Conservation (phyloP, 2,329 filamentous ascomycete species). For the Thielaviopsis punctulata region DNA sequence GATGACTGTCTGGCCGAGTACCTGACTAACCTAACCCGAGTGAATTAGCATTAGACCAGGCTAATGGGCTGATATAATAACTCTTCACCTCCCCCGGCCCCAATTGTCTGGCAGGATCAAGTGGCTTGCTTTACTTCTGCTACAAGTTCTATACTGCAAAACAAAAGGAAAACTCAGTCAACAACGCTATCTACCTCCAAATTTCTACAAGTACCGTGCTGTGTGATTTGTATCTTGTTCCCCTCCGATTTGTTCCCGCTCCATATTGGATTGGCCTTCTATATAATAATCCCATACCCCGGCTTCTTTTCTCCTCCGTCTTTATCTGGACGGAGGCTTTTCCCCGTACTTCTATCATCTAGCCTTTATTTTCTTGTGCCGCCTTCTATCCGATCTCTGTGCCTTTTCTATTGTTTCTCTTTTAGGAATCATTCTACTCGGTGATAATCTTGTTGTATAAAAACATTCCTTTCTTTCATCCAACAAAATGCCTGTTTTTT, state of each 20-base stretch:
- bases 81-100: background rate
- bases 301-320: background rate
- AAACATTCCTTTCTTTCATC: background rate
- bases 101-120: background rate
- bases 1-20: too few species aligned
- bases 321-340: background rate
- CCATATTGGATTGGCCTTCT: background rate
- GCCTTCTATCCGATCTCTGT: background rate
- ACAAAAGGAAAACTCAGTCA: background rate
- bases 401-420: background rate
- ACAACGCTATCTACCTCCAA: background rate
- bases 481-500: constrained; percentile 23
- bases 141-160: background rate
- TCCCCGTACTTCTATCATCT: background rate
- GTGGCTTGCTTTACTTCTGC: background rate
- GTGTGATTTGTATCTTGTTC: background rate
- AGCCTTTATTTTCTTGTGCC: background rate
- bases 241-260: too few species aligned
- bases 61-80: background rate
- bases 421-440: background rate
- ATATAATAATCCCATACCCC: background rate
- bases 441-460: too few species aligned
- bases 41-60: background rate
- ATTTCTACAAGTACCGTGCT: too few species aligned
- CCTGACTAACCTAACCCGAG: background rate